Evolutionary conservation across 1,139 yeast species (phyloP).

Genomic region (Suhomyces coccinellae): DNA sequence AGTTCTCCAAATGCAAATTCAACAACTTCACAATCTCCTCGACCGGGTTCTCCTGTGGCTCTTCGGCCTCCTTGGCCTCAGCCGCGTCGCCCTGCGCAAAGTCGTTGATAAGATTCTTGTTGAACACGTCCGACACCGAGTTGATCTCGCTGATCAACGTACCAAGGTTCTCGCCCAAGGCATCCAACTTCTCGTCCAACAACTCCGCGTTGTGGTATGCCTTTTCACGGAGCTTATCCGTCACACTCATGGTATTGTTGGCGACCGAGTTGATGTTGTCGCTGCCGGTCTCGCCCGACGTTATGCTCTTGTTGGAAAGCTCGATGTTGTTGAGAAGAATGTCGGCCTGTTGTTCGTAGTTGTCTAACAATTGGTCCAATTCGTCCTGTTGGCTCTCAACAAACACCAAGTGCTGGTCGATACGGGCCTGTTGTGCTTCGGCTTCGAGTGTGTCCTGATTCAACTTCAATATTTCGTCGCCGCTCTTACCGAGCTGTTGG

Average conservation of each 20-base stretch:
- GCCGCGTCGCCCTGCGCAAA: conserved; percentile 24
- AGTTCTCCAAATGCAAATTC: conserved; percentile 85
- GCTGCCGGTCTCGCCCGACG: conserved; percentile 5
- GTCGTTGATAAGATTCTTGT: conserved; percentile 49
- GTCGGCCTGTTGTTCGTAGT: conserved; percentile 86
- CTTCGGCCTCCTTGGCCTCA: conserved; percentile 8
- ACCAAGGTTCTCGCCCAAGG: conserved; percentile 71
- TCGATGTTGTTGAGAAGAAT: conserved; percentile 49
- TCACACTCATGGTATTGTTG: conserved; percentile 34
- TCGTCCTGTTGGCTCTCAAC: conserved; percentile 94
- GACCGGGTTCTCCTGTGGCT: conserved; percentile 43
- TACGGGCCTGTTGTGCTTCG: conserved; percentile 78
- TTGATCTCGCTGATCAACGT: conserved; percentile 84
- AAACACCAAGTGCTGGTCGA: conserved; percentile 83
- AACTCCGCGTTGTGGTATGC: conserved; percentile 88
- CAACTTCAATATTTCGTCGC: conserved; percentile 77
- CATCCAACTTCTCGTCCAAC: conserved; percentile 77
- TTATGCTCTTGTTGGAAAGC: conserved; percentile 17
- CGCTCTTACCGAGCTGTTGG: conserved; percentile 75
- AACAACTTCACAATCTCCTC: conserved; percentile 75
- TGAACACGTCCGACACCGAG: conserved; percentile 79
- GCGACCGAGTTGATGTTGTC: conserved; percentile 9
- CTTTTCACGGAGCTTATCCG: conserved; percentile 86
- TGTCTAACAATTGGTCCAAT: conserved; percentile 75
- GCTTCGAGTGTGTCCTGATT: conserved; percentile 80